Evolutionary conservation across 768 basidiomycete species (phyloP).

Genomic region (Psilocybe cubensis): DNA sequence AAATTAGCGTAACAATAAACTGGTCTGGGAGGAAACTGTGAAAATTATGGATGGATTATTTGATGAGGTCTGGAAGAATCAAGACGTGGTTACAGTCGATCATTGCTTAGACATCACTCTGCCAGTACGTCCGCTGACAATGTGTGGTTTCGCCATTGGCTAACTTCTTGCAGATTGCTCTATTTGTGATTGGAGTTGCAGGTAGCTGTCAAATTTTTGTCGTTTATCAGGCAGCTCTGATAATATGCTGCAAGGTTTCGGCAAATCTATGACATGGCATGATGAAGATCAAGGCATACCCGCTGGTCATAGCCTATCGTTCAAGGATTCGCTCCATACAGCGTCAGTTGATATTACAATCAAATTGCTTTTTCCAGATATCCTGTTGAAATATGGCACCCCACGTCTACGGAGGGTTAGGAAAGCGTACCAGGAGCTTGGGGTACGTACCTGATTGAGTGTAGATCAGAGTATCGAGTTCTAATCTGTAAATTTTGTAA

Average conservation of each 20-base stretch:
- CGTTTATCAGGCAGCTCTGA: not conserved
- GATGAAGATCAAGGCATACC: slow-evolving; percentile 34
- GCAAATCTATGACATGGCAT: slow-evolving; percentile 46
- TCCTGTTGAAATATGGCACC: slow-evolving; percentile 34
- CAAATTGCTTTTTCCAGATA: slow-evolving; percentile 38
- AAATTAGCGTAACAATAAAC: slow-evolving; percentile 42
- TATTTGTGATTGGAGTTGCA: slow-evolving; percentile 10
- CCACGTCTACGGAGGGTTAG: slow-evolving; percentile 27
- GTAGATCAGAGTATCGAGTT: not conserved
- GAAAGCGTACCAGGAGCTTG: slow-evolving; percentile 43
- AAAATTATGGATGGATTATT: slow-evolving; percentile 44
- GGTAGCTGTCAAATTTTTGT: not conserved
- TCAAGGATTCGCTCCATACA: slow-evolving; percentile 45
- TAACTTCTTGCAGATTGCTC: slow-evolving; percentile 1
- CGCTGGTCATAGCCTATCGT: slow-evolving; percentile 44
- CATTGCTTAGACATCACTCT: slow-evolving; percentile 10
- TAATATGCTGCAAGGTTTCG: slow-evolving; percentile 40
- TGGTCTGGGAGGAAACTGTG: slow-evolving; percentile 52
- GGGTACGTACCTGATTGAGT: slow-evolving; percentile 4
- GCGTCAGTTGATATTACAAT: slow-evolving; percentile 35
- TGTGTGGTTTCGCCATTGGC: not conserved
- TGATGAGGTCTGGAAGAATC: slow-evolving; percentile 47
- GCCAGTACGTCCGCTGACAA: not conserved
- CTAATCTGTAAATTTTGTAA: not conserved
- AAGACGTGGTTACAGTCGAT: slow-evolving; percentile 34